Evolutionary conservation across 2,329 filamentous ascomycete genomes (phyloP), one percentile per base, ranked within the genome.

Genomic region (Chaetomiaceae sp.): DNA sequence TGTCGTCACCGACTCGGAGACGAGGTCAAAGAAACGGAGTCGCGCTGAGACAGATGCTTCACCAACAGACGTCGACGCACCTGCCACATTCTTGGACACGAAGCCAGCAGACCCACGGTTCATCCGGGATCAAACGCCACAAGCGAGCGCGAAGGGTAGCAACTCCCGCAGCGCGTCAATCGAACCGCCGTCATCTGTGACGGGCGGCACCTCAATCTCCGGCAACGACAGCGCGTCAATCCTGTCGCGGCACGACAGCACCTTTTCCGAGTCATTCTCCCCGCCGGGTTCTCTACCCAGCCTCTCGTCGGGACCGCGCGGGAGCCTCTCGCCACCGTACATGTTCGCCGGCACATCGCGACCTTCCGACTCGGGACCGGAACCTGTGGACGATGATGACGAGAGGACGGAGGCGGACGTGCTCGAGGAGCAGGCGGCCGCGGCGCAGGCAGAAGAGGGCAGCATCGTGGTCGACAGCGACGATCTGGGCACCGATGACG

Each of bases 401-500:
- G 52, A 43, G n/a, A 27, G 37, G n/a, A 20, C 48, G 17, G 60
- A 57, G 17, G 11, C 6, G 4, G 56, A 56, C 22, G 53, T 49
- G 37, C 47, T 55, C 36, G 58, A 61, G 25, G 58, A 62, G 37
- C 57, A 54, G 19, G 61, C 58, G 3, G 64, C 65, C 4, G 57
- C 56, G 23, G 55, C 53, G 37, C 65, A 67, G 49, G 63, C 60
- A 2, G 63, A 65, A 25, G 61, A 60, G 2, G 64, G 65, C 40
- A 62, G 56, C 36, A 67, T 67, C 48, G 39, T 63, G 2, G 59
- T 67, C 7, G 65, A 67, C 51, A 59, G 60, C 44, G 62, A 66
- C 45, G 64, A 66, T 27, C 15, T 65, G 33, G 63, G 55, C 31
- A 61, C 64, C 8, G 65, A 67, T 36, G 64, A 57, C 3, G 65